Evolutionary conservation across 768 basidiomycete genomes (phyloP).

Genomic region (Pisolithus marmoratus): DNA sequence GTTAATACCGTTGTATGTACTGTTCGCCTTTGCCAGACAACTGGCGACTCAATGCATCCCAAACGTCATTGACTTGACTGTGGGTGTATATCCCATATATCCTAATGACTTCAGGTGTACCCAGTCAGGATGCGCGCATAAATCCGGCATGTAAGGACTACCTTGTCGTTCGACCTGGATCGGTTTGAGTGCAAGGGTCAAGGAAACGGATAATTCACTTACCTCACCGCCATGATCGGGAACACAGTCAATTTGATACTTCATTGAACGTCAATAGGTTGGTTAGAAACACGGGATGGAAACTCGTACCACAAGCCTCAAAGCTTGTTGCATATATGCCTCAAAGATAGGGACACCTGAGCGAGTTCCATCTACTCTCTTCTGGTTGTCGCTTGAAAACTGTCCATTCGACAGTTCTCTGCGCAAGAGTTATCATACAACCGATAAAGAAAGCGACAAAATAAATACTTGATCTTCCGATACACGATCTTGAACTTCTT

Average conservation of each 20-base stretch:
- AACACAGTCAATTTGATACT: constrained; percentile 49
- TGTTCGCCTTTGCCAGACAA: constrained; percentile 41
- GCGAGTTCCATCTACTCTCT: constrained; percentile 41
- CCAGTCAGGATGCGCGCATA: neutral
- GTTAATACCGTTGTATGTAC: constrained; percentile 44
- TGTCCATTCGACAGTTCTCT: constrained; percentile 68
- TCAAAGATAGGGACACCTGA: constrained; percentile 56
- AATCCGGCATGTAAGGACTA: constrained; percentile 8
- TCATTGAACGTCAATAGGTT: neutral
- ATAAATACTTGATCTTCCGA: constrained; percentile 60
- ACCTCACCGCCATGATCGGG: constrained; percentile 32
- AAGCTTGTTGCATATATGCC: constrained; percentile 59
- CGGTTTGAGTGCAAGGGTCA: neutral
- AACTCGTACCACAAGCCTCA: constrained; percentile 42
- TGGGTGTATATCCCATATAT: constrained; percentile 50
- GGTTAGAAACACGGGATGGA: neutral
- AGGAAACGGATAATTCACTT: constrained; percentile 1
- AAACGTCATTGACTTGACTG: constrained; percentile 40
- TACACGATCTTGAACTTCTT: constrained; percentile 48
- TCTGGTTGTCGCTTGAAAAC: constrained; percentile 66
- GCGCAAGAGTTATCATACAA: neutral
- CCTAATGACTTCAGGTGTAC: constrained; percentile 31
- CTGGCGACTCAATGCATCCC: constrained; percentile 42
- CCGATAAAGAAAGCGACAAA: neutral
- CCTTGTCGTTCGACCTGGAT: constrained; percentile 37